Percentiles rank a stretch among this genome's conserved stretches.
Evolutionary conservation across 257 asterid species (phyloP).

Genomic region (Sherardia arvensis): DNA sequence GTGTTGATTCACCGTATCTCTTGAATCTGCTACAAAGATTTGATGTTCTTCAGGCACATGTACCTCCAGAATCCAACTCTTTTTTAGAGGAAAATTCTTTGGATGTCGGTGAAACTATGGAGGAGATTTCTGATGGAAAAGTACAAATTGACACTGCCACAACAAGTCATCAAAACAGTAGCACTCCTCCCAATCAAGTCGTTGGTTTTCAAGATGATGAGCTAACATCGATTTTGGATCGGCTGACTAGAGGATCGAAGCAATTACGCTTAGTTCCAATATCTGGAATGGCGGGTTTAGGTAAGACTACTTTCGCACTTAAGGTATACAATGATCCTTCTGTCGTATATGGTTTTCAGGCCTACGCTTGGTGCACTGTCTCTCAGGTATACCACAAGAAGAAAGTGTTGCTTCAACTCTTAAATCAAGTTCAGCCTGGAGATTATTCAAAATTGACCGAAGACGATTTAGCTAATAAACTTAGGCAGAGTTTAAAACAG

Average conservation of each 20-base stretch:
- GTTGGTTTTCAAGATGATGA: constrained; percentile 6
- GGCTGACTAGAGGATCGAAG: background rate
- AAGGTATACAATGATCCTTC: background rate
- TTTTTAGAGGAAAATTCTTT: background rate
- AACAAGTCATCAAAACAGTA: background rate
- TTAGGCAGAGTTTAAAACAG: background rate
- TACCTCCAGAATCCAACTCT: background rate
- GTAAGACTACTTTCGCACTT: constrained; percentile 10
- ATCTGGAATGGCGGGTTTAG: constrained; percentile 5
- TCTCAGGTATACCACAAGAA: background rate
- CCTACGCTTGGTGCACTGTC: background rate
- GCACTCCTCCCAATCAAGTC: background rate
- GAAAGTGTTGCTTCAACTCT: background rate
- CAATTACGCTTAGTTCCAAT: background rate
- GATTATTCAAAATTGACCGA: background rate
- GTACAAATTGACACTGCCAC: background rate
- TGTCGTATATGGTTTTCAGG: background rate
- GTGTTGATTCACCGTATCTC: background rate
- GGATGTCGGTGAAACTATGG: background rate
- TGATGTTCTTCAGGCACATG: background rate
- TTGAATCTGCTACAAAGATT: background rate
- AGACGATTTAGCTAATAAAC: background rate
- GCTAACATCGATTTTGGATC: background rate
- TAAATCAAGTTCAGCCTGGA: background rate
- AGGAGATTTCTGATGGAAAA: background rate